Evolutionary conservation across 306 rosid species (phyloP).

Genomic region (Medicago lupulina): DNA sequence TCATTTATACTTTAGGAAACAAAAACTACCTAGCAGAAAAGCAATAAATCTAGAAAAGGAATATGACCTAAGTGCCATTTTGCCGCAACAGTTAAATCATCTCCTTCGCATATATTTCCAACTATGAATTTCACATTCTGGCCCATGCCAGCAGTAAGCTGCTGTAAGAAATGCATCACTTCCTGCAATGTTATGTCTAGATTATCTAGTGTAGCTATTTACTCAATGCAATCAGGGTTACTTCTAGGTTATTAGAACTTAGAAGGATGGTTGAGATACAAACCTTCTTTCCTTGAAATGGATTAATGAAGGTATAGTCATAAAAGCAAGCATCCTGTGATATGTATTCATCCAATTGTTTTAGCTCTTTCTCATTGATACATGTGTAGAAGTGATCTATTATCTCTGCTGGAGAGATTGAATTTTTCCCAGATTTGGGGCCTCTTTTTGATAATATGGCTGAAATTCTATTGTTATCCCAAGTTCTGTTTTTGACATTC

Average conservation of each 20-base stretch:
- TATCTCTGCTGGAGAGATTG: conserved; percentile 52
- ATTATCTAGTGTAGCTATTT: conserved; percentile 1
- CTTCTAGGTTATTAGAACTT: background rate
- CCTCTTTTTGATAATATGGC: conserved; percentile 35
- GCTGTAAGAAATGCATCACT: conserved; percentile 59
- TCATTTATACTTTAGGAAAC: background rate
- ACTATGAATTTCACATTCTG: conserved; percentile 68
- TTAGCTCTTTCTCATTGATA: conserved; percentile 66
- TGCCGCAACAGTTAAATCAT: conserved; percentile 60
- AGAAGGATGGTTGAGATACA: conserved; percentile 28
- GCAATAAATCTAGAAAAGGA: conserved; percentile 18
- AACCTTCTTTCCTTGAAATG: conserved; percentile 78
- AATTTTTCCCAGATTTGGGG: conserved; percentile 1
- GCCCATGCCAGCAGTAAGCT: conserved; percentile 72
- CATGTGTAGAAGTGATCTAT: conserved; percentile 57
- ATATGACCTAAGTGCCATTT: conserved; percentile 80
- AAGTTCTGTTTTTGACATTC: conserved; percentile 29
- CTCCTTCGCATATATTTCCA: conserved; percentile 57
- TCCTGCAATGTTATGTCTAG: conserved; percentile 58
- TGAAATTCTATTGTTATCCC: conserved; percentile 29
- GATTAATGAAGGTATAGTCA: conserved; percentile 63
- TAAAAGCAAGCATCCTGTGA: conserved; percentile 62
- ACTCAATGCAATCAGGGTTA: background rate
- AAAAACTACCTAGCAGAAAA: background rate
- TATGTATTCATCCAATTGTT: conserved; percentile 53